Evolutionary conservation across 371 early-diverging fungal genomes (phyloP).

Genomic region (Saksenaea oblongispora): DNA sequence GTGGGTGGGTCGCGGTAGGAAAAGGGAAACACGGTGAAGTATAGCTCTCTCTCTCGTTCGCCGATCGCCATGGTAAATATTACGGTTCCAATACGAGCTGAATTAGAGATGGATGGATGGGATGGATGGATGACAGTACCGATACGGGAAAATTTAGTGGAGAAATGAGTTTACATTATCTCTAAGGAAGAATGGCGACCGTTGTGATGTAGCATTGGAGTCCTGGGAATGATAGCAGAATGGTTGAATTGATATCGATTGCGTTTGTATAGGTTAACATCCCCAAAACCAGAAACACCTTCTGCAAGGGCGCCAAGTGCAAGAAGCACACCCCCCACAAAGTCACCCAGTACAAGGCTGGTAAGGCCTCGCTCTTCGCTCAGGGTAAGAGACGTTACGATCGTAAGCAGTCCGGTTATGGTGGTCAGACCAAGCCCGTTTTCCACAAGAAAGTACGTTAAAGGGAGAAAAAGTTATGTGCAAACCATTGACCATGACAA

Average conservation of each 20-base stretch:
- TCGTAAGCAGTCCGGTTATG: constrained; percentile 92
- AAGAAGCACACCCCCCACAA: constrained; percentile 98
- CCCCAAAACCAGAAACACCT: constrained; percentile 97
- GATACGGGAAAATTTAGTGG: neutral
- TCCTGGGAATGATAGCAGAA: neutral
- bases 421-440: constrained; percentile 99
- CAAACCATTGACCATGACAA: constrained; percentile 8
- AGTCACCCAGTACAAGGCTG: constrained; percentile 99
- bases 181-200: neutral
- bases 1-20: neutral
- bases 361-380: constrained; percentile 97
- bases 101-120: constrained; percentile 15
- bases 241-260: neutral
- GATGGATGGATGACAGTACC: neutral
- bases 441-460: constrained; percentile 72
- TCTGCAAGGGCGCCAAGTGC: constrained; percentile 97
- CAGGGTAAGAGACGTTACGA: constrained; percentile 82
- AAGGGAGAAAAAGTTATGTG: neutral
- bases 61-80: constrained; percentile 3
- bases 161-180: neutral
- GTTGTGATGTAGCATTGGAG: neutral
- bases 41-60: constrained; percentile 1
- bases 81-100: neutral
- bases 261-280: constrained; percentile 84
- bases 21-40: neutral